Base-by-base conservation (phyloP, 495 filamentous ascomycete species). In the Neurospora africana region DNA sequence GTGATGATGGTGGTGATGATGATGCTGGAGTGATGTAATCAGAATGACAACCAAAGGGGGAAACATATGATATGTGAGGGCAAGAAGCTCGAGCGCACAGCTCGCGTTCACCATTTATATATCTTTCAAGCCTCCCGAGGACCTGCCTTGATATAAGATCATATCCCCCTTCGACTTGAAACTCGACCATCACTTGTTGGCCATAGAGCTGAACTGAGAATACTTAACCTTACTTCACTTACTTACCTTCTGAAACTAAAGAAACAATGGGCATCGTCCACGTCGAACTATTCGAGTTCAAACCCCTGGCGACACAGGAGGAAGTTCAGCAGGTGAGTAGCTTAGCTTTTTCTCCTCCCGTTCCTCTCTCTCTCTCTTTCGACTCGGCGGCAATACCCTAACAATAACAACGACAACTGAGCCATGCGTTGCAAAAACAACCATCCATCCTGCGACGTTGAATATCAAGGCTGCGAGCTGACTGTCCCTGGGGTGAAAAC, bases 281-380 rank as follows among this genome's bases (percentile, higher is more conserved):
- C 44, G 43, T 73, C 21, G 68, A 70, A 19, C 43, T 73, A 15
- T 36, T 65, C 15, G 41, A 69, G 39, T 73, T 73, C 68, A 70
- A 70, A 36, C 72, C 72, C 7, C 68, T 73, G 72, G 68, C 68
- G 11, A 70, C 72, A n/a, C 68, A 41, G 36, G 72, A 73, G 19
- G 72, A 73, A 36, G 68, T 73, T 30, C 72, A 73, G 38, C 44
- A 61, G 4, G 72, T 70, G 39, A 67, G 72, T 30, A 2, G 11
- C n/a, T 43, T 4, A 2, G 33, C 33, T 36, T 36, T 7, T 27
- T 19, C 37, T 44, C n/a, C n/a, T 35, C 21, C 23, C 35, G 27
- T 69, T 21, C 68, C 33, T 39, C 11, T 69, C 68, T 37, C 19
- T 10, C 10, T 2, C 35, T n/a, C n/a, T n/a, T n/a, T n/a, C 36